Evolutionary conservation across 2,329 filamentous ascomycete genomes (phyloP).

Genomic region (Diaporthe capsici): DNA sequence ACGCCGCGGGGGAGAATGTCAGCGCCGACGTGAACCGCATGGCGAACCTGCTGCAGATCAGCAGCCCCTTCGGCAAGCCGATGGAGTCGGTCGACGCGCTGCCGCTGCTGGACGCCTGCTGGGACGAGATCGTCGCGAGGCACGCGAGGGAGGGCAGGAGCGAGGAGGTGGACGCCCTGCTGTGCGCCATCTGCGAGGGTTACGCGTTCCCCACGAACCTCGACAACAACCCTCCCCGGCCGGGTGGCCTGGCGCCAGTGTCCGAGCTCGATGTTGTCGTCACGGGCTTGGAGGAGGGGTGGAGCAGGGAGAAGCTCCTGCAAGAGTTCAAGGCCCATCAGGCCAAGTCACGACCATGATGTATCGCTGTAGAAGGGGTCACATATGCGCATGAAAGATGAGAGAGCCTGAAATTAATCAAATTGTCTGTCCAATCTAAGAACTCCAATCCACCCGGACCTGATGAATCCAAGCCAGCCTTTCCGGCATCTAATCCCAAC

Average conservation of each 20-base stretch:
- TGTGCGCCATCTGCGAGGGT: constrained; percentile 67
- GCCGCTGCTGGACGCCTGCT: constrained; percentile 61
- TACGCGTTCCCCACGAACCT: constrained; percentile 76
- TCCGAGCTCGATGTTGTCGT: constrained; percentile 69
- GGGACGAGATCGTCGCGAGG: constrained; percentile 54
- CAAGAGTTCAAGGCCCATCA: constrained; percentile 50
- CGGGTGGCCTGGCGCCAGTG: constrained; percentile 71
- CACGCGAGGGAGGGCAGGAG: constrained; percentile 55
- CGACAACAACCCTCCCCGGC: constrained; percentile 68
- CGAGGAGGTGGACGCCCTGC: constrained; percentile 59
- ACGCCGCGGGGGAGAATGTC: constrained; percentile 72
- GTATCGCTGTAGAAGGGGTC: background rate
- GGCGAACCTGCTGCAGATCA: constrained; percentile 75
- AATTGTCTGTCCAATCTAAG: background rate
- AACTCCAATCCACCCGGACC: background rate
- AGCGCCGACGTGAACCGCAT: constrained; percentile 63
- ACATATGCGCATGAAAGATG: background rate
- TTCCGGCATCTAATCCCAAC: background rate
- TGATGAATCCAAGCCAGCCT: background rate
- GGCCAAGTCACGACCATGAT: constrained; percentile 25
- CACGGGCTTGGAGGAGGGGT: constrained; percentile 58
- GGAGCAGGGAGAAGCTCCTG: constrained; percentile 57
- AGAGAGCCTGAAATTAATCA: background rate
- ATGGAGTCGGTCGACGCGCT: constrained; percentile 73
- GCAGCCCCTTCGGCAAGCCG: constrained; percentile 72